Evolutionary conservation across 2,329 filamentous ascomycete species (phyloP), one percentile per base, ranked within the genome.

Genomic region (Paramyrothecium sp.): DNA sequence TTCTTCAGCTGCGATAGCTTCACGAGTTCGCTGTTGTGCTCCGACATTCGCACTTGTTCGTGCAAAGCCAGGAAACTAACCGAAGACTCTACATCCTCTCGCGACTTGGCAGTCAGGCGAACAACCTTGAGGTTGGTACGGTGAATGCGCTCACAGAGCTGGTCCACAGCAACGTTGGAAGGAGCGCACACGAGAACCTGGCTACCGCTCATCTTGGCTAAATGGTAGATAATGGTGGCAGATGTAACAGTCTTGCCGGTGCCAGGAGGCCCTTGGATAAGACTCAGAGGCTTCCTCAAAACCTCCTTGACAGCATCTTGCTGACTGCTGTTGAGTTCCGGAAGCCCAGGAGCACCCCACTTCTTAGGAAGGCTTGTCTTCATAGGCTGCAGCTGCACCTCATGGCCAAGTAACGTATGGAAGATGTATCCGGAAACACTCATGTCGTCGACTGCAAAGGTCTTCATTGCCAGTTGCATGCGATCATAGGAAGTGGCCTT

Each of bases 381-480:
- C 89, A 97, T 95, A 7, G 94, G 92, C 54, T 92, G 93, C 44
- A 94, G 88, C 26, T 92, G 92, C 58, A 98, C 95, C 71, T 98
- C 94, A 69, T 98, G 92, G 55, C 95, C 95, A 33, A 99, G 86
- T 21, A 99, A 84, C 63, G 95, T 95, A 73, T 99, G 95, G 79
- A 98, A 99, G 63, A 99, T 97, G 76, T 97, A 99, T 41, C 95
- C 95, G 21, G 95, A 98, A 48, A 99, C 94, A 69, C 93, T 97
- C 89, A 96, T 91, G 74, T 99, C 95, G 66, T 99, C 94, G 49
- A 98, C 88, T 7, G 95, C 95, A 71, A 99, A 99, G 0, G 92
- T 98, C 81, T 97, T 98, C 94, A 99, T 98, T 55, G 95, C 96
- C 63, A 93, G 87, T 74, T 99, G 95, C 95, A 99, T 99, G 61